Evolutionary conservation across 371 early-diverging fungal species (phyloP).

Genomic region (Parasitella parasitica): DNA sequence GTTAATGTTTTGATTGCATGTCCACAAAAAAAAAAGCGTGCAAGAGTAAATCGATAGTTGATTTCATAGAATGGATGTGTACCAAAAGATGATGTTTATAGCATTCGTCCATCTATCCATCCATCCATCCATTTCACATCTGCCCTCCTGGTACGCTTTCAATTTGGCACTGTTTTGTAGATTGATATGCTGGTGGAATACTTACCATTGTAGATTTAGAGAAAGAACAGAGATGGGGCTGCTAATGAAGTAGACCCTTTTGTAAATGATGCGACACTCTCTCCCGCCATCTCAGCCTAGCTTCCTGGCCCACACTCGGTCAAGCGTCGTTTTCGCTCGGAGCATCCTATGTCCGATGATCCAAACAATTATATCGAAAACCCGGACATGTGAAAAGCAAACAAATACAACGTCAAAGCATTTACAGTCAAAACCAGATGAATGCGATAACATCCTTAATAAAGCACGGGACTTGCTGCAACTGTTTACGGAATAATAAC

Average conservation of each 20-base stretch:
- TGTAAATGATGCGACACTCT: neutral
- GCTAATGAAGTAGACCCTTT: neutral
- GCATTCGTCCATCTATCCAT: neutral
- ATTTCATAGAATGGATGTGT: neutral
- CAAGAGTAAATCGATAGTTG: neutral
- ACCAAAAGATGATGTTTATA: too few relatives aligned
- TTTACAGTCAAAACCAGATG: too few relatives aligned
- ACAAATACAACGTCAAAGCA: too few relatives aligned
- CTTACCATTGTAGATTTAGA: constrained; percentile 19
- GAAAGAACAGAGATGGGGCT: constrained; percentile 14
- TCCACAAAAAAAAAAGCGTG: neutral
- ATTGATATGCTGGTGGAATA: neutral
- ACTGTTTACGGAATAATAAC: too few relatives aligned
- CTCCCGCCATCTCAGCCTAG: too few relatives aligned
- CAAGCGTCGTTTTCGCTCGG: neutral
- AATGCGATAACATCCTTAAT: too few relatives aligned
- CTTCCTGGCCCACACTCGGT: too few relatives aligned
- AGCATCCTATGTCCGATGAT: neutral
- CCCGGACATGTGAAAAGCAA: neutral
- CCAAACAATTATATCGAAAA: neutral
- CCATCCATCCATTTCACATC: neutral
- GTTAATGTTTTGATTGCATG: neutral
- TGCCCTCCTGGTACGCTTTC: neutral
- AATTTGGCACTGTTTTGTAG: neutral
- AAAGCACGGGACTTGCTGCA: too few relatives aligned